phyloP scores from a whole-genome alignment of 2,329 filamentous ascomycete species.

The Ascochyta lentis region DNA sequence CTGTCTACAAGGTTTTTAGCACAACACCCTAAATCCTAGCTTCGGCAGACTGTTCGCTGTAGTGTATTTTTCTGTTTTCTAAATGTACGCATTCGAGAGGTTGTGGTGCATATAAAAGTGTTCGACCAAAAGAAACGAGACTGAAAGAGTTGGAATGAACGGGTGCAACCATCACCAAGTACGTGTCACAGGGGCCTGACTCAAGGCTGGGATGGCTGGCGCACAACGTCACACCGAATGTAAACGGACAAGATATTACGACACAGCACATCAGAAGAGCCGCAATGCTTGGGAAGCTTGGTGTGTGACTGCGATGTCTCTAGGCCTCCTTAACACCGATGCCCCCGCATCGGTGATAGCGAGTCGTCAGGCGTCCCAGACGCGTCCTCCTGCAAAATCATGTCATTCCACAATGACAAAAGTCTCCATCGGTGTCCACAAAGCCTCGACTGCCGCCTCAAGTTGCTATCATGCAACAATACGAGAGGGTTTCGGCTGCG shows the following conservation, averaged over 20 bases:
- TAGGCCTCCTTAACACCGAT: background rate
- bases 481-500: background rate
- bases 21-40: no score
- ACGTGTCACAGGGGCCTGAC: background rate
- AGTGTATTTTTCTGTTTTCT: no score
- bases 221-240: background rate
- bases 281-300: slow-evolving; percentile 3
- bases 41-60: no score
- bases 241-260: background rate
- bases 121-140: no score
- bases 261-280: background rate
- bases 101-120: no score
- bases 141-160: background rate
- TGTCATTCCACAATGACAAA: background rate
- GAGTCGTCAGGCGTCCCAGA: background rate
- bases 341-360: slow-evolving; percentile 3
- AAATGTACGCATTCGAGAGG: no score
- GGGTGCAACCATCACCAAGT: background rate
- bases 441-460: background rate
- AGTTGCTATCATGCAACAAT: background rate
- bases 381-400: background rate
- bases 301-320: background rate
- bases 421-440: background rate
- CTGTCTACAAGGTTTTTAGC: no score
- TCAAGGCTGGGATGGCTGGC: background rate